Base-by-base conservation (phyloP, 371 early-diverging fungal genomes). In the Syncephalastrum contaminatum region DNA sequence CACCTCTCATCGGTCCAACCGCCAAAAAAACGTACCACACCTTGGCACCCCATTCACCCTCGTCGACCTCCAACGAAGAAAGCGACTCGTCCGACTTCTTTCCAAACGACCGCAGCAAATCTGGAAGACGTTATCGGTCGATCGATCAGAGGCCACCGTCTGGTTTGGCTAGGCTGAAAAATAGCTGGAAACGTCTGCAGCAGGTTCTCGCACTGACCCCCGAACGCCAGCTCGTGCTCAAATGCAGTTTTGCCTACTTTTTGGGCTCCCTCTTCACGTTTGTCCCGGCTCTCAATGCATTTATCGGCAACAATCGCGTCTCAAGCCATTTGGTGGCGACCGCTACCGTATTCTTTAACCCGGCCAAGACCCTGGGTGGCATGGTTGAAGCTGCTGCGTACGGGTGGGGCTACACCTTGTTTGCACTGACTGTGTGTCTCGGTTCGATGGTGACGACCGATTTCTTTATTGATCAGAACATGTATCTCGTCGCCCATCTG, bases 271-370 rank as follows among this genome's bases (percentile, higher is more conserved):
- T 85, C 1, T 73, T 86, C 53, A 85, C 88, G 0, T 88, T 85
- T 69, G 64, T 81, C 4, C 88, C 88, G 10, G 44, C 56, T 4
- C 63, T 86, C 16, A 75, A 73, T 50, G 73, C 72, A 7, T 27
- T 67, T 25, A 72, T 81, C 49, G 81, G 84, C 8, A 56, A 67
- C 19, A 75, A 75, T 51, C 66, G 64, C 30, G 56, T 63, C 14
- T 81, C 83, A 13, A 80, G 81, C 10, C 87, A 88, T 66, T 54
- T 88, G 39, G 85, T 84, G 1, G 87, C 87, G 2, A 76, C 82
- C 0, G 77, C 84, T 0, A 81, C 82, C 0, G 83, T 88, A 4
- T 88, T 88, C 58, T 85, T 87, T 45, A 84, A 87, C 57, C 88
- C 88, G 0, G 86, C 86, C 1, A 84, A 83, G 60, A 63, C 86